Conservation (phyloP, 2,329 filamentous ascomycete genomes). For the Didymosphaeria variabile region DNA sequence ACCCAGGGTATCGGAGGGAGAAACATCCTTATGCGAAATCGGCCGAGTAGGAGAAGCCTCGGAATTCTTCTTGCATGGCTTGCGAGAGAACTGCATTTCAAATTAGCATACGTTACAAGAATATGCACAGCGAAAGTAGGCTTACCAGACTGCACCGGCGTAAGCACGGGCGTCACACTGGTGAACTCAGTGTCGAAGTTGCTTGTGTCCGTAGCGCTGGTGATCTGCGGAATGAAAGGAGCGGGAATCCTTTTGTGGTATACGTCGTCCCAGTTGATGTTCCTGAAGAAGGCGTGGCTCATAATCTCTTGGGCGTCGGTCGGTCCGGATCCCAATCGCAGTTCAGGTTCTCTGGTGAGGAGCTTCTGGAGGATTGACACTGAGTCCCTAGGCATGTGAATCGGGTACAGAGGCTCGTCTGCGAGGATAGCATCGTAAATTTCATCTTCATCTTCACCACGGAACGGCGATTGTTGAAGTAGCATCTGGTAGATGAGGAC, state of each 20-base stretch:
- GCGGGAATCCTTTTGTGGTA: slow-evolving; percentile 92
- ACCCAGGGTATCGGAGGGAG: slow-evolving; percentile 31
- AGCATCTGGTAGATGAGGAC: slow-evolving; percentile 99
- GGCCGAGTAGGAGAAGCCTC: slow-evolving; percentile 96
- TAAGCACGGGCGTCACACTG: slow-evolving; percentile 95
- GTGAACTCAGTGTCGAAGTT: slow-evolving; percentile 99
- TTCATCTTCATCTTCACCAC: slow-evolving; percentile 98
- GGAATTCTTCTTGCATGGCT: slow-evolving; percentile 99
- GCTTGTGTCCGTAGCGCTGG: slow-evolving; percentile 95
- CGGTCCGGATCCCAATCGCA: slow-evolving; percentile 90
- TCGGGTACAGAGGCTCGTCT: slow-evolving; percentile 96
- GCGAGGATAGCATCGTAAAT: slow-evolving; percentile 99
- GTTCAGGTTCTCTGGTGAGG: slow-evolving; percentile 91
- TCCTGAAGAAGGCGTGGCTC: slow-evolving; percentile 97
- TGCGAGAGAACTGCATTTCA: slow-evolving; percentile 80
- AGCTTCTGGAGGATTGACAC: slow-evolving; percentile 98
- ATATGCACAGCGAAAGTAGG: slow-evolving; percentile 24
- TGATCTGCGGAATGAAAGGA: slow-evolving; percentile 90
- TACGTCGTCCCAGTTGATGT: slow-evolving; percentile 98
- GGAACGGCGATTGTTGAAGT: slow-evolving; percentile 97
- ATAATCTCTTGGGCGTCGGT: slow-evolving; percentile 99
- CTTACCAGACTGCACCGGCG: slow-evolving; percentile 95
- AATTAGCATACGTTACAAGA: slow-evolving; percentile 28
- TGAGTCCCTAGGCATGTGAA: slow-evolving; percentile 97
- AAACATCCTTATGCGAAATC: slow-evolving; percentile 71